These are phyloP conservation scores for Remersonia thermophila DNA, from an alignment of 2,329 filamentous ascomycete species.

Conservation along the genomic window DNA sequence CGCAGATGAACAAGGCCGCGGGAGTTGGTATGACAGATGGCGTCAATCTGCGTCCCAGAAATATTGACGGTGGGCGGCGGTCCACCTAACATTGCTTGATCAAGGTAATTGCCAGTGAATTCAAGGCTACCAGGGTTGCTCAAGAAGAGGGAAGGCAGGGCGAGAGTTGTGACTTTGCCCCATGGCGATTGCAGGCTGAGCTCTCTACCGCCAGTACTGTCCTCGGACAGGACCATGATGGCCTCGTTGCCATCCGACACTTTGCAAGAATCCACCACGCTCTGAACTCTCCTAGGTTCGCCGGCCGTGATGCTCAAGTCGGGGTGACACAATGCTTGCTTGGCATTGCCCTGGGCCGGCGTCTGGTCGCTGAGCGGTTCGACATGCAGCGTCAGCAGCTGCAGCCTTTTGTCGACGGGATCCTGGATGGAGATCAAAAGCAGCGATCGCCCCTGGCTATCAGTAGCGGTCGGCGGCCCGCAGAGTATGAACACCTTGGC, in stretches of 20 bases:
- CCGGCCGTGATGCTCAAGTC: slow-evolving; percentile 34
- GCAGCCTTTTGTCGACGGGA: slow-evolving; percentile 51
- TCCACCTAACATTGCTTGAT: slow-evolving; percentile 38
- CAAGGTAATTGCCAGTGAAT: slow-evolving; percentile 38
- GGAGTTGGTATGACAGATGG: slow-evolving; percentile 45
- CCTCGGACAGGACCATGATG: slow-evolving; percentile 57
- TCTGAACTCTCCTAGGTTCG: slow-evolving; percentile 47
- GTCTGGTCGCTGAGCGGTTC: slow-evolving; percentile 29
- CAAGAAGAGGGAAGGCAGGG: slow-evolving; percentile 46
- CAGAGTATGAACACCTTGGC: slow-evolving; percentile 56
- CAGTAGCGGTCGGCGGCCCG: slow-evolving; percentile 42
- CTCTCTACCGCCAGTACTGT: slow-evolving; percentile 49
- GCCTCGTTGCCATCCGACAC: slow-evolving; percentile 54
- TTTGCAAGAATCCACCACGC: slow-evolving; percentile 62
- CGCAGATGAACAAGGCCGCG: slow-evolving; percentile 53
- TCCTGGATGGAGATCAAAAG: slow-evolving; percentile 61
- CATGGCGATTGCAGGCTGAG: slow-evolving; percentile 65
- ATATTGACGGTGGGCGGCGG: slow-evolving; percentile 35
- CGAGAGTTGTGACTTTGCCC: slow-evolving; percentile 57
- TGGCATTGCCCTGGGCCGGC: slow-evolving; percentile 17
- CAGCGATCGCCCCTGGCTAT: slow-evolving; percentile 41
- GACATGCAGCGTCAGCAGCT: slow-evolving; percentile 51
- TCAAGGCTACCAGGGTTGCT: slow-evolving; percentile 49
- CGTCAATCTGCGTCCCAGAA: slow-evolving; percentile 34
- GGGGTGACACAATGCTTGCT: slow-evolving; percentile 20